Percentiles rank a stretch among this genome's conserved stretches.
Conservation (phyloP, 2,329 filamentous ascomycete species). For the Alternaria longipes region DNA sequence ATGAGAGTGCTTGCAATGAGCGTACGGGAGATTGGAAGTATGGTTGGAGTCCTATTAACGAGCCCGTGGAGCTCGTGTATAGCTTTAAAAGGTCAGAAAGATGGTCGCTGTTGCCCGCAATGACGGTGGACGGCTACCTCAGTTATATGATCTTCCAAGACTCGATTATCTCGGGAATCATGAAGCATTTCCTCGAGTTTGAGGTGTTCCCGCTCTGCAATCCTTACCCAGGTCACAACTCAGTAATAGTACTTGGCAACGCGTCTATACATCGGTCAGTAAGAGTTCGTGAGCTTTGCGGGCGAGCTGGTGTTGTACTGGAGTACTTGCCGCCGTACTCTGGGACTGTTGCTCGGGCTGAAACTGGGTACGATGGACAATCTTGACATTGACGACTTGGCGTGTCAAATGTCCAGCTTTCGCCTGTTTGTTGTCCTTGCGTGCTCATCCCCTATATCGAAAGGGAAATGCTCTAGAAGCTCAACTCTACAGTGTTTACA, state of each 20-base stretch:
- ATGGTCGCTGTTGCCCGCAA: conserved; percentile 17
- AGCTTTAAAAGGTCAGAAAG: background rate
- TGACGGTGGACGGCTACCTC: conserved; percentile 18
- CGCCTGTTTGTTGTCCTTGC: too few species aligned
- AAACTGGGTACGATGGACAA: too few species aligned
- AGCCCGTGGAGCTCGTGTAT: background rate
- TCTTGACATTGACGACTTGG: too few species aligned
- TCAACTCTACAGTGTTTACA: too few species aligned
- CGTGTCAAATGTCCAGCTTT: too few species aligned
- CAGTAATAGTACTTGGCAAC: background rate
- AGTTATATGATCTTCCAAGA: conserved; percentile 5
- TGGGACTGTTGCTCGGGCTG: too few species aligned
- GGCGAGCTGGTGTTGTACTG: conserved; percentile 2
- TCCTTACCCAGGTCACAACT: background rate
- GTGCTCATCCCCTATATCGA: too few species aligned
- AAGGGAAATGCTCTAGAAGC: too few species aligned
- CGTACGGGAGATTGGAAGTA: conserved; percentile 22
- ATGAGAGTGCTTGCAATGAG: conserved; percentile 24
- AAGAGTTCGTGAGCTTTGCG: background rate
- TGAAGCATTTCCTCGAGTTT: conserved; percentile 5
- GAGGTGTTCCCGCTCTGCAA: background rate
- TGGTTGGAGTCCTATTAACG: conserved; percentile 10
- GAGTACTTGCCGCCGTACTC: conserved; percentile 22
- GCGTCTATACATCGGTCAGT: background rate
- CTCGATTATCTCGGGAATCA: conserved; percentile 4